These are phyloP conservation scores for Schizochytrium sp. DNA, from an alignment of 108 stramenopile genomes.

Conservation along the genomic window DNA sequence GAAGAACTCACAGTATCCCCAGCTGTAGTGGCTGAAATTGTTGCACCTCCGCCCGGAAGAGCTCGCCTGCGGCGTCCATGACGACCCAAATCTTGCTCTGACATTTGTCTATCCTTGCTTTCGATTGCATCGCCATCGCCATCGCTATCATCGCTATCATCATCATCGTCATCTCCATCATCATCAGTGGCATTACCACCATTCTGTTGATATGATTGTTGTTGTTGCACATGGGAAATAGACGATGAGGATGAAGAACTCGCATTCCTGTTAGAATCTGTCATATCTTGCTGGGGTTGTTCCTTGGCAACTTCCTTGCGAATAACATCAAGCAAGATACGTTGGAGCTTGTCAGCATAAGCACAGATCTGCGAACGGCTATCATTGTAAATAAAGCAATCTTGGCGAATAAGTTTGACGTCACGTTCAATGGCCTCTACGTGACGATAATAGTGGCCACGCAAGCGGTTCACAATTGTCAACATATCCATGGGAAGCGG, in stretches of 20 bases:
- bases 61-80: neutral
- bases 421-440: conserved; percentile 27
- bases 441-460: conserved; percentile 1
- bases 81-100: neutral
- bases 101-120: neutral
- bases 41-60: neutral
- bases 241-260: too few species aligned
- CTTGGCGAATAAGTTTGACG: conserved; percentile 29
- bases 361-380: neutral
- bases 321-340: neutral
- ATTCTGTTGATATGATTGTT: neutral
- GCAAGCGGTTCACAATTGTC: neutral
- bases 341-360: neutral
- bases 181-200: neutral
- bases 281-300: neutral
- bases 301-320: neutral
- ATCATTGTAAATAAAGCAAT: conserved; percentile 14
- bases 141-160: neutral
- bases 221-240: neutral
- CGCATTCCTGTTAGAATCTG: neutral
- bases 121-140: neutral
- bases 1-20: neutral
- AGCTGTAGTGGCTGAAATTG: neutral
- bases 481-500: conserved; percentile 46
- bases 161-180: neutral